Evolutionary conservation across 2,329 filamentous ascomycete species (phyloP), one percentile per base, ranked within the genome.

Genomic region (Truncatella angustata): DNA sequence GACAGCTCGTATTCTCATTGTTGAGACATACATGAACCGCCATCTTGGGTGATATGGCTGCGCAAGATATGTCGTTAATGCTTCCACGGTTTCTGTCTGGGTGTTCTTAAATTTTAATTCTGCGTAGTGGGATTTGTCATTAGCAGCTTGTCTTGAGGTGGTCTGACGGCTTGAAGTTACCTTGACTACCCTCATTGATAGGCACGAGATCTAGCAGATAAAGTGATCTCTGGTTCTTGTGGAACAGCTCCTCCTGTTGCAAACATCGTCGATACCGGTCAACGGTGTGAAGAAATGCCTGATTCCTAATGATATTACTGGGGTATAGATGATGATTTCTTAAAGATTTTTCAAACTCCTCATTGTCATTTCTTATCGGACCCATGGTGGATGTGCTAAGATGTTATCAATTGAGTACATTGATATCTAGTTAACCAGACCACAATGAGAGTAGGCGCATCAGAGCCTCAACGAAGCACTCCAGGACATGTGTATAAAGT

Each of bases 291-390:
- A 20, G 11, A 37, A 53, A 57, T 14, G 51, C 39, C 26, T 54
- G 49, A 40, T 54, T 54, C 23, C 55, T 52, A 26, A 57, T 43
- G 23, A 57, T 45, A 47, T 57, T 57, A 18, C 18, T 34, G 28
- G 55, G 53, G 43, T 57, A 57, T 14, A 34, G 14, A 14, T 47
- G 44, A 34, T 47, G 28, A 11, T 14, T 36, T 14, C 35, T n/a
- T 12, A 18, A 28, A 5, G 44, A 47, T 16, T 47, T 21, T 16
- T 47, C 44, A 18, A 34, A 47, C 44, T 47, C 44, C n/a, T 4
- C 44, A 18, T 18, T 36, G 4, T 47, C 26, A 14, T 47, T 16
- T 6, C n/a, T 26, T 36, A 9, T 16, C 24, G n/a, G 10, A 11
- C 7, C 28, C 44, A 47, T 47, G 10, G 18, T 21, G 5, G 16